Percentiles rank a stretch among this genome's conserved stretches.
These are phyloP conservation scores for Botryotinia calthae DNA, from an alignment of 2,329 filamentous ascomycete species.

Conservation along the genomic window DNA sequence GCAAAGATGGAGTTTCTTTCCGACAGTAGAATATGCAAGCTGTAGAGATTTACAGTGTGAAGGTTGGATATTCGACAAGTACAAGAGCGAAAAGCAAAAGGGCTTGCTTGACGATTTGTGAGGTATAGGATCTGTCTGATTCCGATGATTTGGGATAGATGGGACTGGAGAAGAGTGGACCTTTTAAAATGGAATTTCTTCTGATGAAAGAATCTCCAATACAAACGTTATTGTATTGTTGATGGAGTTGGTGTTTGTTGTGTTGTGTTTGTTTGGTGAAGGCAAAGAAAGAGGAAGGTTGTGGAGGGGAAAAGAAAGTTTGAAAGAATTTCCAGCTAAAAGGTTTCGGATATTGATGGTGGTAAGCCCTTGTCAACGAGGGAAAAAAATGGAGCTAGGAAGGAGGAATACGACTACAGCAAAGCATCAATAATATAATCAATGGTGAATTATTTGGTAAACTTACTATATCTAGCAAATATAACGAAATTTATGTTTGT, in stretches of 20 bases:
- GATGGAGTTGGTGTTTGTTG: background rate
- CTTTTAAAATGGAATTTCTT: background rate
- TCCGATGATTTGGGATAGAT: background rate
- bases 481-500: background rate
- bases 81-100: slow-evolving; percentile 10
- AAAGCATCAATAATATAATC: background rate
- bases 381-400: background rate
- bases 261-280: background rate
- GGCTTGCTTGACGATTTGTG: background rate
- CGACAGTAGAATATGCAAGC: background rate
- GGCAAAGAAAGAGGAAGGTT: slow-evolving; percentile 16
- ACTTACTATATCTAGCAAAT: background rate
- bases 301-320: slow-evolving; percentile 3
- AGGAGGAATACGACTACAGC: background rate
- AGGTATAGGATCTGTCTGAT: too few species aligned
- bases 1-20: background rate
- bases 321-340: slow-evolving; percentile 15
- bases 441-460: background rate
- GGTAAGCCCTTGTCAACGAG: background rate
- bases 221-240: slow-evolving; percentile 1
- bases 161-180: background rate
- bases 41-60: background rate
- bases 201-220: slow-evolving; percentile 1
- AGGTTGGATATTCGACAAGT: background rate
- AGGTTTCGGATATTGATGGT: slow-evolving; percentile 8